Conservation (phyloP, 108 stramenopile genomes). For the Skeletonema marinoi region DNA sequence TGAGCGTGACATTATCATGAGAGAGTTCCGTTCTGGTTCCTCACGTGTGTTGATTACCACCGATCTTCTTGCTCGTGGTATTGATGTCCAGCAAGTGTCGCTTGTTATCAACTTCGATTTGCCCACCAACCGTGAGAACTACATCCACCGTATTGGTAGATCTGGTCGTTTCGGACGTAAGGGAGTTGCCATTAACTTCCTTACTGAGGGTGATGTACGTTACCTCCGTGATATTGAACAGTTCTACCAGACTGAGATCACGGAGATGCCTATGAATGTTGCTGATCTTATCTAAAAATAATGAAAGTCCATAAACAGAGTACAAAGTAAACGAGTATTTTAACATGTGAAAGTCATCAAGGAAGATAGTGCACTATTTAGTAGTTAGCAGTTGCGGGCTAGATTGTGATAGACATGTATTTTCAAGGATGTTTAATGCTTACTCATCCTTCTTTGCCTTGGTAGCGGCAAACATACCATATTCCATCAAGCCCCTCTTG, state of each 20-base stretch:
- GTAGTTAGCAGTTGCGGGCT: too few species aligned
- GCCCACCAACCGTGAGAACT: slow-evolving; percentile 99
- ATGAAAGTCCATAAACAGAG: slow-evolving; percentile 17
- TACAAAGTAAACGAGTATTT: background rate
- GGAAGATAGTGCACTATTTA: background rate
- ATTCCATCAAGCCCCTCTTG: slow-evolving; percentile 94
- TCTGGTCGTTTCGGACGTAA: slow-evolving; percentile 99
- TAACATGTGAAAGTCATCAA: background rate
- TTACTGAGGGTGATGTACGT: slow-evolving; percentile 96
- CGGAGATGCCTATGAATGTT: slow-evolving; percentile 97
- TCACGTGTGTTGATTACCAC: slow-evolving; percentile 99
- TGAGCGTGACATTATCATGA: slow-evolving; percentile 99
- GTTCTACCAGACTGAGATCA: slow-evolving; percentile 99
- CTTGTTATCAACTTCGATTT: slow-evolving; percentile 99
- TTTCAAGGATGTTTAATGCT: background rate
- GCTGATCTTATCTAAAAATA: slow-evolving; percentile 87
- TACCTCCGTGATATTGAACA: slow-evolving; percentile 99
- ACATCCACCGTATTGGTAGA: slow-evolving; percentile 99
- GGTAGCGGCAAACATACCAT: slow-evolving; percentile 93
- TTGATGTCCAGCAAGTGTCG: slow-evolving; percentile 99
- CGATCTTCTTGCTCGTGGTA: slow-evolving; percentile 94
- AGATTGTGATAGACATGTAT: background rate
- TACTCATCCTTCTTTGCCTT: slow-evolving; percentile 50
- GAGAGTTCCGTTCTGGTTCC: slow-evolving; percentile 99
- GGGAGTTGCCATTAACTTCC: slow-evolving; percentile 99